phyloP scores from a whole-genome alignment of 768 basidiomycete species.

The Lactarius hengduanensis region DNA sequence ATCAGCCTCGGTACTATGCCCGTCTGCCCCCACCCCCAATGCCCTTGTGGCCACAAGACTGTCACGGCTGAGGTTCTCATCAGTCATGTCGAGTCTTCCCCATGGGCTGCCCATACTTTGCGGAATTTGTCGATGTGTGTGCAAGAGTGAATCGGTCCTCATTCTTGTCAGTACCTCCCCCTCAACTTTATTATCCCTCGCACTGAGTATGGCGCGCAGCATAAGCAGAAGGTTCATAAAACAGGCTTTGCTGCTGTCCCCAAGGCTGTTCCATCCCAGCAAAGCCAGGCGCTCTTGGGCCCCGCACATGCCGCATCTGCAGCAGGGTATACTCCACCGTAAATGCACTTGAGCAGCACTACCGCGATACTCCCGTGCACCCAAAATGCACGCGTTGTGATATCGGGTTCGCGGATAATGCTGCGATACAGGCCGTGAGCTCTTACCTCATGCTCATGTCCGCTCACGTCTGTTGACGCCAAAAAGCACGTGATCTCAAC shows the following conservation, averaged over 20 bases:
- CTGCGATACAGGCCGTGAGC: constrained; percentile 39
- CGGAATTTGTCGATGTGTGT: constrained; percentile 25
- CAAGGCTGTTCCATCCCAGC: not conserved
- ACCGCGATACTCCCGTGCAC: constrained; percentile 44
- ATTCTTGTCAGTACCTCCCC: constrained; percentile 13
- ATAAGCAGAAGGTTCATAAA: constrained; percentile 25
- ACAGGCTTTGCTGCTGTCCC: not conserved
- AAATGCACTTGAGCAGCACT: constrained; percentile 45
- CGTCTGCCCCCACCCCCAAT: constrained; percentile 26
- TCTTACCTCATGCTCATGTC: not conserved
- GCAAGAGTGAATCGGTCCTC: constrained; percentile 22
- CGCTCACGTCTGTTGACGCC: not conserved
- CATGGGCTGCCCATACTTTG: constrained; percentile 28
- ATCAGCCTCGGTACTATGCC: constrained; percentile 18
- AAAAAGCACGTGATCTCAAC: constrained; percentile 35
- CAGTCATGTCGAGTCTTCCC: constrained; percentile 22
- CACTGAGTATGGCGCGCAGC: constrained; percentile 16
- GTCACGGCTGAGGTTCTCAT: constrained; percentile 15
- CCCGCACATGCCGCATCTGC: constrained; percentile 4
- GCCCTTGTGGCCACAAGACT: constrained; percentile 25
- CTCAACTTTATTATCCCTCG: not conserved
- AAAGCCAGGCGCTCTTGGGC: not conserved
- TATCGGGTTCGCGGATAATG: constrained; percentile 41
- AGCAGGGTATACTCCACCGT: not conserved
- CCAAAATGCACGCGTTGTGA: constrained; percentile 47